Evolutionary conservation across 495 filamentous ascomycete genomes (phyloP).

Genomic region (Xylaria telfairii): DNA sequence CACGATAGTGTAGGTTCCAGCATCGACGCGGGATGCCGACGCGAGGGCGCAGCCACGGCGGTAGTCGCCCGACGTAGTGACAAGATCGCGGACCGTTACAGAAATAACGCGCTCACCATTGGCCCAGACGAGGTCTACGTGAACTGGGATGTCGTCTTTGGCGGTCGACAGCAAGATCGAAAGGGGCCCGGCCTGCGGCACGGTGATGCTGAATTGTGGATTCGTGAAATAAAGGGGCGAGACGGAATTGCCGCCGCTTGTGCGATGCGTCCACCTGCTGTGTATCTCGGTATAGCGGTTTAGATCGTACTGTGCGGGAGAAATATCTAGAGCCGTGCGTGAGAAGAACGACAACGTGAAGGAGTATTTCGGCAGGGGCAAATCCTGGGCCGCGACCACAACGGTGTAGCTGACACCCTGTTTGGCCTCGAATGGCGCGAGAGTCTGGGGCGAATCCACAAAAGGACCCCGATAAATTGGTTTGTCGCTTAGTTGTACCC

Average conservation of each 20-base stretch:
- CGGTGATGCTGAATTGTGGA: constrained; percentile 77
- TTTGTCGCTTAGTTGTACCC: constrained; percentile 73
- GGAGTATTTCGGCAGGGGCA: constrained; percentile 70
- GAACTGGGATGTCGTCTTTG: constrained; percentile 67
- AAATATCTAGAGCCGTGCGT: constrained; percentile 60
- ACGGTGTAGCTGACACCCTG: constrained; percentile 70
- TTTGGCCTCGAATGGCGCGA: constrained; percentile 74
- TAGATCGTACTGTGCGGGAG: constrained; percentile 64
- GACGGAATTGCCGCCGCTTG: constrained; percentile 82
- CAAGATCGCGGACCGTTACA: constrained; percentile 76
- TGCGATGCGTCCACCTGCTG: constrained; percentile 75
- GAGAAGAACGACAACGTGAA: constrained; percentile 90
- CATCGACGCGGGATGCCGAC: constrained; percentile 59
- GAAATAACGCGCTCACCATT: constrained; percentile 70
- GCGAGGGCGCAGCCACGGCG: constrained; percentile 76
- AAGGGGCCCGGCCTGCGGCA: constrained; percentile 63
- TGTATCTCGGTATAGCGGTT: constrained; percentile 57
- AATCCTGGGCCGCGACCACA: constrained; percentile 77
- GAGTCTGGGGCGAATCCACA: constrained; percentile 91
- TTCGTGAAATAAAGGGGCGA: constrained; percentile 78
- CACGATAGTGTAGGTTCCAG: constrained; percentile 83
- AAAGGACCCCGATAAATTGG: constrained; percentile 74
- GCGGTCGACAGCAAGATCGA: constrained; percentile 74
- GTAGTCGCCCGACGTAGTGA: constrained; percentile 83
- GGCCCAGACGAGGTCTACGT: constrained; percentile 83